Evolutionary conservation across 805 yeast genomes (phyloP).

Genomic region (Yamadazyma kitorensis): DNA sequence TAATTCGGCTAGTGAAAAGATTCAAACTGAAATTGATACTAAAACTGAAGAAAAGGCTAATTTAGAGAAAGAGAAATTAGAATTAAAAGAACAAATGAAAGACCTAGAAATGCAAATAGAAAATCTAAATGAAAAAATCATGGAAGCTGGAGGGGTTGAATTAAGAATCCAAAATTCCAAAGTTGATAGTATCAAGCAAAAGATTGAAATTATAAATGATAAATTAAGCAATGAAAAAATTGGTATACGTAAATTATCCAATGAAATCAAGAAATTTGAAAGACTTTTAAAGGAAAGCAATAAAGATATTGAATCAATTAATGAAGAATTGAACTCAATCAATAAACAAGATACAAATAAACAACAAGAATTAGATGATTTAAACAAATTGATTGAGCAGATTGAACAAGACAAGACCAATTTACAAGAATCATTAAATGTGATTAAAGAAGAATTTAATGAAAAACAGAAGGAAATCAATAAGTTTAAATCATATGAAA

Average conservation of each 20-base stretch:
- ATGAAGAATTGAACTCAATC: conserved; percentile 21
- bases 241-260: conserved; percentile 57
- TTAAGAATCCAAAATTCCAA: conserved; percentile 75
- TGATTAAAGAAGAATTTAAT: conserved; percentile 22
- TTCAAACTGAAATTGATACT: conserved; percentile 36
- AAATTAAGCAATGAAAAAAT: conserved; percentile 57
- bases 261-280: conserved; percentile 55
- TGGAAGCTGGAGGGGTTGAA: conserved; percentile 89
- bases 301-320: conserved; percentile 38
- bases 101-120: conserved; percentile 56
- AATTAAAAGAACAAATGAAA: conserved; percentile 51
- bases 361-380: conserved; percentile 30
- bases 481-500: conserved; percentile 59
- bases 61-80: conserved; percentile 13
- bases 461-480: conserved; percentile 48
- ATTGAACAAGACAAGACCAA: conserved; percentile 40
- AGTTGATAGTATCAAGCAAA: conserved; percentile 71
- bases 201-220: conserved; percentile 56
- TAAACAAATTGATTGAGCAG: conserved; percentile 26
- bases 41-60: conserved; percentile 22
- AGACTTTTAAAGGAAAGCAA: conserved; percentile 47
- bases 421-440: conserved; percentile 38
- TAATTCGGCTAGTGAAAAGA: conserved; percentile 22
- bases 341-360: conserved; percentile 18
- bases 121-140: conserved; percentile 67